phyloP scores from a whole-genome alignment of 2,329 filamentous ascomycete genomes.

The Ascomycota sp. region DNA sequence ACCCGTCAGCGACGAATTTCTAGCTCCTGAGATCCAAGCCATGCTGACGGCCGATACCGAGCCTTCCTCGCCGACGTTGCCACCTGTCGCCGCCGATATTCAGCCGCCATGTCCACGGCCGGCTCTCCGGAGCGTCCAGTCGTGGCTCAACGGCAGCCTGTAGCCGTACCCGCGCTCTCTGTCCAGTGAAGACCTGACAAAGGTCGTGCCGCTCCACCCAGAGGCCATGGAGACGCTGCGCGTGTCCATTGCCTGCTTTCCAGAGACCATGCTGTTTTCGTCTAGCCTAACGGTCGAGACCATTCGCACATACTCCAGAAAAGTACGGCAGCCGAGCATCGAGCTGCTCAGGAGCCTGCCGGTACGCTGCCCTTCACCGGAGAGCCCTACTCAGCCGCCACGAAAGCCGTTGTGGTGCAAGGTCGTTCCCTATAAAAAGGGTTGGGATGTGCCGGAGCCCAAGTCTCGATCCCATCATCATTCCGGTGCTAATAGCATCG shows the following conservation, averaged over 20 bases:
- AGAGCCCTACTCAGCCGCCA: slow-evolving; percentile 3
- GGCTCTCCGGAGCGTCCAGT: slow-evolving; percentile 14
- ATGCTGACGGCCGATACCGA: slow-evolving; percentile 1
- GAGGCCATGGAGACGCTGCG: slow-evolving; percentile 32
- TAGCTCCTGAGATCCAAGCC: slow-evolving; percentile 2
- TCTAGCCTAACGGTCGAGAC: slow-evolving; percentile 35
- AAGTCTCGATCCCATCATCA: slow-evolving; percentile 1
- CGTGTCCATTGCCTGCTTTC: slow-evolving; percentile 34
- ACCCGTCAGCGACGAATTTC: slow-evolving; percentile 1
- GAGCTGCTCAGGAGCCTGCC: slow-evolving; percentile 7
- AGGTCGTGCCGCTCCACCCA: slow-evolving; percentile 26
- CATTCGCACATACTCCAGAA: slow-evolving; percentile 33
- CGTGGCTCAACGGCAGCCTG: slow-evolving; percentile 14
- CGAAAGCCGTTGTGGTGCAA: slow-evolving; percentile 16
- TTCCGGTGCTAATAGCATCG: slow-evolving; percentile 2
- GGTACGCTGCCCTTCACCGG: slow-evolving; percentile 4
- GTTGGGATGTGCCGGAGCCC: slow-evolving; percentile 2
- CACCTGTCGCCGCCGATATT: too few species aligned
- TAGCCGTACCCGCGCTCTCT: slow-evolving; percentile 10
- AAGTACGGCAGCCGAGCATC: slow-evolving; percentile 21
- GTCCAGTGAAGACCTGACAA: slow-evolving; percentile 15
- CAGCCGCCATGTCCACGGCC: slow-evolving; percentile 14
- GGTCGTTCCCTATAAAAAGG: slow-evolving; percentile 11
- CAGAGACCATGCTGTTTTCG: slow-evolving; percentile 36
- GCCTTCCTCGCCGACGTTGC: too few species aligned